Evolutionary conservation across 2,329 filamentous ascomycete genomes (phyloP).

Genomic region (Pestalotiopsis sp.): DNA sequence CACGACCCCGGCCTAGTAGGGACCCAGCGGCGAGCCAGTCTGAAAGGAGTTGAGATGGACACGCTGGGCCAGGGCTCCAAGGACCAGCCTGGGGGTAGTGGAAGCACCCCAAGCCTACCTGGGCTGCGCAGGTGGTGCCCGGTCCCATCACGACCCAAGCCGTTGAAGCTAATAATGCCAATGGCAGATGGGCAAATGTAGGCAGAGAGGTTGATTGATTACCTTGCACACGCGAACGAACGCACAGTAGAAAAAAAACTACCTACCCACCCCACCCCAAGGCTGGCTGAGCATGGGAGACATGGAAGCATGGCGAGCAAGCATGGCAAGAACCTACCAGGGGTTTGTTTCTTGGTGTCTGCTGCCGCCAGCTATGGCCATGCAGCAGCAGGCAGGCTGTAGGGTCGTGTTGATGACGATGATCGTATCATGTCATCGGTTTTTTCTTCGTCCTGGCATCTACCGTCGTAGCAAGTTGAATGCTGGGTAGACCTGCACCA

Average conservation of each 20-base stretch:
- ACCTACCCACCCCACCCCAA: background rate
- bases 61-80: background rate
- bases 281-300: background rate
- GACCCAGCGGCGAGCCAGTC: background rate
- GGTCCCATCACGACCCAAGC: slow-evolving; percentile 6
- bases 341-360: no score
- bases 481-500: no score
- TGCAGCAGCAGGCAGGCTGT: no score
- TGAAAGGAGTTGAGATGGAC: slow-evolving; percentile 1
- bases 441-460: no score
- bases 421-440: no score
- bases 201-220: background rate
- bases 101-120: background rate
- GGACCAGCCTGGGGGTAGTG: background rate
- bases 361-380: no score
- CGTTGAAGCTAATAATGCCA: slow-evolving; percentile 3
- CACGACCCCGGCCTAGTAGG: slow-evolving; percentile 4
- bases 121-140: background rate
- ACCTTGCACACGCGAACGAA: background rate
- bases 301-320: background rate
- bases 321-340: background rate
- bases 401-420: no score
- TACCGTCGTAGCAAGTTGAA: no score
- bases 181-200: background rate
- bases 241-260: background rate